Conservation (phyloP, 202 grass and related monocot genomes). For the Alloteropsis angusta region DNA sequence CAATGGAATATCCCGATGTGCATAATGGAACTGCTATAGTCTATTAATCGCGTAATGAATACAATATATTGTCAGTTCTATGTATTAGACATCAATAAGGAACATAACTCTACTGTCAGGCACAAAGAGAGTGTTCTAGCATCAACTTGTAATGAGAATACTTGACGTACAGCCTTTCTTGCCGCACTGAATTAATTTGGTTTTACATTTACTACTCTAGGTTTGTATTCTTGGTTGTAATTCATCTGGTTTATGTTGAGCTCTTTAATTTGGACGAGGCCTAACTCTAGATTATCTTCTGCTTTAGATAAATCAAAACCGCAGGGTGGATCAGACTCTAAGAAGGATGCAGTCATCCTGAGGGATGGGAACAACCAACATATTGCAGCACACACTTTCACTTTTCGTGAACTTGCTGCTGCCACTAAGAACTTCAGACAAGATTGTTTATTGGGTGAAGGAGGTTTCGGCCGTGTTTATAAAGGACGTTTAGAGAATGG, state of each 20-base stretch:
- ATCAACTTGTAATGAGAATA: neutral
- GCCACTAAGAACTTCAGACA: conserved; percentile 81
- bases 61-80: conserved; percentile 1
- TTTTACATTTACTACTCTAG: conserved; percentile 7
- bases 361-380: conserved; percentile 57
- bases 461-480: conserved; percentile 87
- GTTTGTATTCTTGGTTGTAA: neutral
- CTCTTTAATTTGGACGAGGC: conserved; percentile 4
- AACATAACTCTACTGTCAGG: neutral
- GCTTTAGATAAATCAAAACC: conserved; percentile 71
- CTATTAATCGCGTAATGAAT: neutral
- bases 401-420: conserved; percentile 77
- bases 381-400: conserved; percentile 83
- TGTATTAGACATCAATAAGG: neutral
- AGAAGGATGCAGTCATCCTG: conserved; percentile 46
- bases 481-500: conserved; percentile 84
- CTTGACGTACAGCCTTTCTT: neutral
- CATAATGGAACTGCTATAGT: neutral
- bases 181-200: neutral
- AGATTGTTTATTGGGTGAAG: conserved; percentile 85
- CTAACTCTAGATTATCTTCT: conserved; percentile 28
- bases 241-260: conserved; percentile 10
- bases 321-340: conserved; percentile 46
- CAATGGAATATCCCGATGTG: neutral
- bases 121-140: neutral